phyloP scores from a whole-genome alignment of 176 grass and related monocot genomes.

The Olyra latifolia region DNA sequence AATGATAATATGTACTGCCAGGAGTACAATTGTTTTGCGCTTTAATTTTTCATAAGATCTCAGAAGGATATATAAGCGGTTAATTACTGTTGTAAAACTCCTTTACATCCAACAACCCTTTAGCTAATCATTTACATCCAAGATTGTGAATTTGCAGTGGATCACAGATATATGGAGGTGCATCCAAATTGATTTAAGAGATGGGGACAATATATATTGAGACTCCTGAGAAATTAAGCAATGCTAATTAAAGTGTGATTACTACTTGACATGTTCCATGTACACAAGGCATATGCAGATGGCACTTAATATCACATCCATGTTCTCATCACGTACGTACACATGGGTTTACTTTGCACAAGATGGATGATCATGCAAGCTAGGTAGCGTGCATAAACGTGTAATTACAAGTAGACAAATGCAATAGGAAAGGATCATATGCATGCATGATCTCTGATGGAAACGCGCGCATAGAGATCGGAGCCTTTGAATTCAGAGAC shows the following conservation, averaged over 20 bases:
- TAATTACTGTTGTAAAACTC: too few relatives aligned
- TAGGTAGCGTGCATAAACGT: background rate
- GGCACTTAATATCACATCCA: background rate
- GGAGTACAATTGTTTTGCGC: background rate
- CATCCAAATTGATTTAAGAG: too few relatives aligned
- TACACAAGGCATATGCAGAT: background rate
- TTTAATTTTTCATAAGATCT: background rate
- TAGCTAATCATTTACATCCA: background rate
- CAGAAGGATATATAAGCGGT: background rate
- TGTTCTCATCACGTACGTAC: background rate
- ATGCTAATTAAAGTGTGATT: background rate
- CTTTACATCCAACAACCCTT: too few relatives aligned
- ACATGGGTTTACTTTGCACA: background rate
- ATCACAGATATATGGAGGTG: too few relatives aligned
- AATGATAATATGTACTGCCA: background rate
- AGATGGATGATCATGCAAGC: background rate
- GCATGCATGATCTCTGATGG: background rate
- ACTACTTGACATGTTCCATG: background rate
- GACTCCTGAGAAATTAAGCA: too few relatives aligned
- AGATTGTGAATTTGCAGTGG: background rate
- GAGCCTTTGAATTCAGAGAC: background rate
- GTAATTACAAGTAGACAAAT: slow-evolving; percentile 26
- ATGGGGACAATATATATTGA: too few relatives aligned
- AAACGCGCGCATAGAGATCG: background rate
- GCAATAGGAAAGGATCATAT: background rate